phyloP scores from a whole-genome alignment of 2,329 filamentous ascomycete species.

The Ophiognomonia clavigignenti-juglandacearum region DNA sequence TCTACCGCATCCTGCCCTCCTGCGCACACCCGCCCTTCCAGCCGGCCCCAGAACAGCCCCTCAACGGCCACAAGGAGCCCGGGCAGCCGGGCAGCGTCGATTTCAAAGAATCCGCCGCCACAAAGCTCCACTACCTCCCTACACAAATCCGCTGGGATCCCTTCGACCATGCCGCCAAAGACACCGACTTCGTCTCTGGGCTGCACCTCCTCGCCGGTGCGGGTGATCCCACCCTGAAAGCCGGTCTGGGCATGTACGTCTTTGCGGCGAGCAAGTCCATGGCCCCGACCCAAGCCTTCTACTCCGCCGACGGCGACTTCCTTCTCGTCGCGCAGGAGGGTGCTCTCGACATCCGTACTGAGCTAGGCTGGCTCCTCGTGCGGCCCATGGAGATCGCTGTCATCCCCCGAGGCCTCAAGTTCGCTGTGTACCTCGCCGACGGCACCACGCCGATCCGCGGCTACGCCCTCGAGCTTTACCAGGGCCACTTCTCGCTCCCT shows the following conservation, averaged over 20 bases:
- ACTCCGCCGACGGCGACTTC: conserved; percentile 77
- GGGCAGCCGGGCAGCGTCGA: conserved; percentile 22
- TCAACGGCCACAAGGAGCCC: conserved; percentile 14
- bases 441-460: conserved; percentile 53
- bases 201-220: conserved; percentile 72
- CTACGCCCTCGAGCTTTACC: conserved; percentile 71
- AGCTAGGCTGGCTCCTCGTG: conserved; percentile 70
- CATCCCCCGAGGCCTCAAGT: conserved; percentile 69
- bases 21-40: conserved; percentile 55
- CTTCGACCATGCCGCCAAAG: conserved; percentile 59
- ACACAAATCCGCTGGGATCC: conserved; percentile 78
- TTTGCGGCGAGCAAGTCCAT: conserved; percentile 78
- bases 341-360: conserved; percentile 69
- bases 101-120: conserved; percentile 17
- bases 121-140: conserved; percentile 66
- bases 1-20: conserved; percentile 65
- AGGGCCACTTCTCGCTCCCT: conserved; percentile 66
- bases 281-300: conserved; percentile 71
- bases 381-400: conserved; percentile 74
- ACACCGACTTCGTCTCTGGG: conserved; percentile 48
- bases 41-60: conserved; percentile 32
- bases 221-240: conserved; percentile 74
- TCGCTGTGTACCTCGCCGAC: conserved; percentile 61
- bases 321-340: conserved; percentile 73
- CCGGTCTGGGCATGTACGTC: conserved; percentile 73